Evolutionary conservation across 2,329 filamentous ascomycete genomes (phyloP).

Genomic region (Fusarium caatingaense): DNA sequence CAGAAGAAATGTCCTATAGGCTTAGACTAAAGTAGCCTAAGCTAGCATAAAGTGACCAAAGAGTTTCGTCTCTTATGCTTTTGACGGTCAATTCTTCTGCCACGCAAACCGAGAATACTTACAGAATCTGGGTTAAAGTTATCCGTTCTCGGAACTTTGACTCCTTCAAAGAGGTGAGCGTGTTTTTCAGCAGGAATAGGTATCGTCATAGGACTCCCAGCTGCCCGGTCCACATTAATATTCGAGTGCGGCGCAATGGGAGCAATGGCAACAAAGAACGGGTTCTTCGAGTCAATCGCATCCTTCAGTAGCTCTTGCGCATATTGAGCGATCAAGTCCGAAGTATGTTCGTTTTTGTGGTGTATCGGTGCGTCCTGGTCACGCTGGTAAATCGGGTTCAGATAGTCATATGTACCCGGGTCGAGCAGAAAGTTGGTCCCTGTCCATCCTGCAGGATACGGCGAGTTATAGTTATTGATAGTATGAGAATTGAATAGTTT

Average conservation of each 20-base stretch:
- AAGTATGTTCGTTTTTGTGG: conserved; percentile 52
- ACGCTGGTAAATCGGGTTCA: conserved; percentile 62
- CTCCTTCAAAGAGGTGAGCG: conserved; percentile 68
- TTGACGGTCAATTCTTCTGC: no score
- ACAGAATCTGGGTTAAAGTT: conserved; percentile 75
- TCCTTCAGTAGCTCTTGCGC: conserved; percentile 71
- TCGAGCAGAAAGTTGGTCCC: conserved; percentile 54
- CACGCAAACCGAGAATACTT: conserved; percentile 14
- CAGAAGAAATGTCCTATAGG: no score
- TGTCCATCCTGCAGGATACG: conserved; percentile 69
- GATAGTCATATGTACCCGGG: conserved; percentile 56
- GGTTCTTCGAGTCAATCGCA: conserved; percentile 63
- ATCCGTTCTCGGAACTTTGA: conserved; percentile 68
- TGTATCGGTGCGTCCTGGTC: conserved; percentile 51
- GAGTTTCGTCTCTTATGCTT: no score
- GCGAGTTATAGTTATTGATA: conserved; percentile 69
- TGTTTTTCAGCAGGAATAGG: conserved; percentile 72
- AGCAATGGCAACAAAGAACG: conserved; percentile 75
- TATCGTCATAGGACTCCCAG: conserved; percentile 29
- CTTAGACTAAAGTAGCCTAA: no score
- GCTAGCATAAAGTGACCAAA: no score
- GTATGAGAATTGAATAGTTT: conserved; percentile 77
- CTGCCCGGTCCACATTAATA: conserved; percentile 42
- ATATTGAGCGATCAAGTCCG: conserved; percentile 70
- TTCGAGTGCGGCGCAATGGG: conserved; percentile 76